Evolutionary conservation across 2,329 filamentous ascomycete species (phyloP).

Genomic region (Diaporthe sp.): DNA sequence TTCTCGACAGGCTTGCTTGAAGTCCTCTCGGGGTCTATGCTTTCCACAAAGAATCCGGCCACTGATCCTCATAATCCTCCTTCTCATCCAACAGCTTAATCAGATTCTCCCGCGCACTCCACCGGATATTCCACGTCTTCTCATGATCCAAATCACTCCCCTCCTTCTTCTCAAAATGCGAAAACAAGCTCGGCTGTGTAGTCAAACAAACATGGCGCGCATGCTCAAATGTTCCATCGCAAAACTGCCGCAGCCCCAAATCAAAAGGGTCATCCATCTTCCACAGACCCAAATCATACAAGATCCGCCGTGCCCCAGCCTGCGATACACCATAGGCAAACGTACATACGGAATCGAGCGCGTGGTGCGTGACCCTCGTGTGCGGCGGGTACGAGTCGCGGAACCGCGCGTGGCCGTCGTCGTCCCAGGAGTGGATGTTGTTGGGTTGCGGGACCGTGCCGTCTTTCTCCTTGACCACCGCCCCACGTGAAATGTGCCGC

Average conservation of each 20-base stretch:
- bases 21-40: background rate
- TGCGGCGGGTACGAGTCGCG: constrained; percentile 4
- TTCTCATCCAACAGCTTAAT: background rate
- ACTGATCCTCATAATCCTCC: constrained; percentile 14
- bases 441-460: background rate
- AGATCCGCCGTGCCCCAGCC: background rate
- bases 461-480: constrained; percentile 5
- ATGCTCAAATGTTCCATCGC: constrained; percentile 13
- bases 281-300: constrained; percentile 3
- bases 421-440: constrained; percentile 3
- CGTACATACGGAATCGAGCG: constrained; percentile 15
- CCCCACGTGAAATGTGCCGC: background rate
- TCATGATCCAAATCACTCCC: constrained; percentile 13
- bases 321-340: constrained; percentile 13
- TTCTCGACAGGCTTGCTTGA: background rate
- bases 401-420: constrained; percentile 17
- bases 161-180: constrained; percentile 11
- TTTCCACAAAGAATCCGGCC: background rate
- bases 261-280: constrained; percentile 21
- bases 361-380: constrained; percentile 12
- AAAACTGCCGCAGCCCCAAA: constrained; percentile 6
- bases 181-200: constrained; percentile 13
- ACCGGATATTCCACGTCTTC: constrained; percentile 14
- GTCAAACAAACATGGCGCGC: background rate
- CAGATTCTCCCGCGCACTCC: constrained; percentile 10